Evolutionary conservation across 176 grass and related monocot genomes (phyloP).

Genomic region (Urochloa ruziziensis): DNA sequence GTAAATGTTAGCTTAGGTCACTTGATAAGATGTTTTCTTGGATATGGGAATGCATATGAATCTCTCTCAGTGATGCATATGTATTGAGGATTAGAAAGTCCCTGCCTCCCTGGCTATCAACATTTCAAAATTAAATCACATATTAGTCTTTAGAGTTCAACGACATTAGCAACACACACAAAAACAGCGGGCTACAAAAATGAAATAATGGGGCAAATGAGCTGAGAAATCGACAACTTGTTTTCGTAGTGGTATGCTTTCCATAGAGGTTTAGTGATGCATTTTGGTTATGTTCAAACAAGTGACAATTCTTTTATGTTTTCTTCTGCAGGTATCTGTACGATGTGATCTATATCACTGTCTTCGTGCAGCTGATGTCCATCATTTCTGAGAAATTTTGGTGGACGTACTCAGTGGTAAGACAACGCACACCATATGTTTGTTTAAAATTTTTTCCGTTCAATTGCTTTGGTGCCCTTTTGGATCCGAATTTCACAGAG

Average conservation of each 20-base stretch:
- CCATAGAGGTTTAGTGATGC: not conserved
- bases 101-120: not conserved
- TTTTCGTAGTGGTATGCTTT: not conserved
- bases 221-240: not conserved
- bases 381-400: slow-evolving; percentile 96
- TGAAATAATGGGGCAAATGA: not conserved
- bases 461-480: not conserved
- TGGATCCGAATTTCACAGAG: not conserved
- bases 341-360: slow-evolving; percentile 93
- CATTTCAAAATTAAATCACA: not conserved
- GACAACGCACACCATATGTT: not conserved
- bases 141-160: not conserved
- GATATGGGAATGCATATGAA: not conserved
- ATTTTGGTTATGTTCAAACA: not conserved
- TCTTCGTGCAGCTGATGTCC: slow-evolving; percentile 82
- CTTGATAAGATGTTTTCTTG: not conserved
- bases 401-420: slow-evolving; percentile 96
- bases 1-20: slow-evolving; percentile 10
- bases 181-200: not conserved
- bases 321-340: slow-evolving; percentile 68
- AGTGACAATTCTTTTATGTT: not conserved
- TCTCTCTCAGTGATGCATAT: not conserved
- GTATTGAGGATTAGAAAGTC: not conserved
- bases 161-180: not conserved
- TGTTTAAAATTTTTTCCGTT: slow-evolving; percentile 8